Evolutionary conservation across 495 filamentous ascomycete species (phyloP).

Genomic region (Talaromyces adpressus): DNA sequence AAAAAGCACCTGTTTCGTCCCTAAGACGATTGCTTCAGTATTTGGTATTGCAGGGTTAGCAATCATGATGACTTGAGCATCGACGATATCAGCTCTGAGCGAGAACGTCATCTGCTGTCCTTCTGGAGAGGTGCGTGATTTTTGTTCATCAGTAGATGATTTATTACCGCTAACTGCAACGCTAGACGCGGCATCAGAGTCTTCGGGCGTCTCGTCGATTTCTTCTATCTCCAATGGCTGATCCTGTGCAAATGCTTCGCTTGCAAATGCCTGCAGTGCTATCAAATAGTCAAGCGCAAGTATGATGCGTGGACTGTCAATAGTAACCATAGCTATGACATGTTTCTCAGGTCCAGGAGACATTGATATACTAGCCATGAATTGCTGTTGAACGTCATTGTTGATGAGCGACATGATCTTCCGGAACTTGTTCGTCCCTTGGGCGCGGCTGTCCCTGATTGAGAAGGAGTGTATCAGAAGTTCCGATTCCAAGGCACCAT

Average conservation of each 20-base stretch:
- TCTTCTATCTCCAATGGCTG: conserved; percentile 50
- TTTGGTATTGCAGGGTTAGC: conserved; percentile 84
- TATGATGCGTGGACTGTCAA: conserved; percentile 92
- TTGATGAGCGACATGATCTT: conserved; percentile 98
- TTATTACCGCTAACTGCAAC: conserved; percentile 24
- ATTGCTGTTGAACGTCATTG: conserved; percentile 84
- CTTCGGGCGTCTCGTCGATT: conserved; percentile 48
- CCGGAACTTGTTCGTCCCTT: conserved; percentile 88
- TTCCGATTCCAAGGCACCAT: conserved; percentile 88
- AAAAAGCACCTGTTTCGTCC: conserved; percentile 86
- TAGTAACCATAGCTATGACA: conserved; percentile 84
- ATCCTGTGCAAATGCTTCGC: conserved; percentile 57
- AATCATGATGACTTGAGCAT: conserved; percentile 92
- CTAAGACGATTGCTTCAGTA: conserved; percentile 92
- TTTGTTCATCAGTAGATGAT: conserved; percentile 11
- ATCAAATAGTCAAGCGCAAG: conserved; percentile 93
- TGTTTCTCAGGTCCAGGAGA: conserved; percentile 77
- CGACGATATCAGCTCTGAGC: conserved; percentile 88
- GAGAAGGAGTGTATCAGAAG: conserved; percentile 91
- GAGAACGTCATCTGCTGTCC: conserved; percentile 62
- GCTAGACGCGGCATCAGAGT: conserved; percentile 55
- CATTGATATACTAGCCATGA: conserved; percentile 95
- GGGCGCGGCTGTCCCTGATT: conserved; percentile 78
- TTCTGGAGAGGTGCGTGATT: conserved; percentile 12
- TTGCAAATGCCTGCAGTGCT: conserved; percentile 75